These are phyloP conservation scores for Clonostachys chloroleuca DNA, from an alignment of 2,329 filamentous ascomycete species.

Conservation along the genomic window DNA sequence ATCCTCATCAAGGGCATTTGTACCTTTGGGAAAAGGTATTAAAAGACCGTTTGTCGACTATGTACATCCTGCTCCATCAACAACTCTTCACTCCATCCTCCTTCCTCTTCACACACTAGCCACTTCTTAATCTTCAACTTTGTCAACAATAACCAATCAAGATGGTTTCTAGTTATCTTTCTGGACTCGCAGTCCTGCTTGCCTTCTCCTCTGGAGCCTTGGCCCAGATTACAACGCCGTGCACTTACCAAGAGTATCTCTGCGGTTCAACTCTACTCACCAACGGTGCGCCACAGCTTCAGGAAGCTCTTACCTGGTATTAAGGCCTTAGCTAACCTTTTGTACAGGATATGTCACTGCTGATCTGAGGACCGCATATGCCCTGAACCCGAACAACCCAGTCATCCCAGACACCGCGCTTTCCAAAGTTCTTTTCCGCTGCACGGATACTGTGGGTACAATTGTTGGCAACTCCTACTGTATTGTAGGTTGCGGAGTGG, in stretches of 20 bases:
- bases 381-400: background rate
- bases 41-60: too few relatives aligned
- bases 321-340: background rate
- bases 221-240: background rate
- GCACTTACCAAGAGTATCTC: slow-evolving; percentile 1
- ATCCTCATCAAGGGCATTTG: too few relatives aligned
- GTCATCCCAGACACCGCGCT: background rate
- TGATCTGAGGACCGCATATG: background rate
- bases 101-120: too few relatives aligned
- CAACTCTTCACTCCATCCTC: too few relatives aligned
- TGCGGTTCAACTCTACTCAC: slow-evolving; percentile 1
- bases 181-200: background rate
- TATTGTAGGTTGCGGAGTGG: background rate
- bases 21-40: too few relatives aligned
- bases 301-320: background rate
- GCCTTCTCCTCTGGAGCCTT: background rate
- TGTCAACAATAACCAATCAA: background rate
- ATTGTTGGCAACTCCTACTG: background rate
- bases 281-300: background rate
- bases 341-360: background rate
- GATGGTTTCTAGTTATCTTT: background rate
- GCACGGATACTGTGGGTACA: background rate
- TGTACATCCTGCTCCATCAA: too few relatives aligned
- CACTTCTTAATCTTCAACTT: too few relatives aligned
- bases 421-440: background rate